These are phyloP conservation scores for Ambispora gerdemannii DNA, from an alignment of 192 early-diverging fungal genomes.

Conservation along the genomic window DNA sequence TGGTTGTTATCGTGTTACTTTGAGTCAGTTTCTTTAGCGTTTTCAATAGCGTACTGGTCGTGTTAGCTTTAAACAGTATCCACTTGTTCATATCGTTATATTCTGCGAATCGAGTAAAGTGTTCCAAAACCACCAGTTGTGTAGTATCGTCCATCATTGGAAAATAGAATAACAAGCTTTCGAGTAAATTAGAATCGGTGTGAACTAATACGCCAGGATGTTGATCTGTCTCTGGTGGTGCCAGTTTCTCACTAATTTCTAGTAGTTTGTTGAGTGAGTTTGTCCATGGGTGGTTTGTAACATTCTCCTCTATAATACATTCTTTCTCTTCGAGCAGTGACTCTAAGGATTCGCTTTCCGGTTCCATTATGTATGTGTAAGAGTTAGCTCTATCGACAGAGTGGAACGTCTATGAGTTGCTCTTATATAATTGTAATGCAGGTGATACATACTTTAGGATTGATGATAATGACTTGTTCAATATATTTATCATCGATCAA, in stretches of 20 bases:
- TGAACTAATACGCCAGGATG: not conserved
- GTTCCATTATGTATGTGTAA: too few species aligned
- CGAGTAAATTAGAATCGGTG: not conserved
- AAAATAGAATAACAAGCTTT: conserved; percentile 1
- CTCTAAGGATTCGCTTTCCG: too few species aligned
- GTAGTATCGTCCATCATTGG: conserved; percentile 11
- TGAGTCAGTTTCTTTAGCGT: not conserved
- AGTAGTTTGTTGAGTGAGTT: not conserved
- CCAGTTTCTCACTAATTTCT: not conserved
- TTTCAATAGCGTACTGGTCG: conserved; percentile 4
- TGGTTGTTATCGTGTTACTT: too few species aligned
- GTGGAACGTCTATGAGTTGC: too few species aligned
- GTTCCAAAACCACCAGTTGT: conserved; percentile 1
- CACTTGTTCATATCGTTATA: conserved; percentile 30
- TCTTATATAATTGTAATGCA: too few species aligned
- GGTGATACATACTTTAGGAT: too few species aligned
- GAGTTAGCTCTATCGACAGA: too few species aligned
- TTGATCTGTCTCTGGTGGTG: not conserved
- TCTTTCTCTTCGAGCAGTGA: too few species aligned
- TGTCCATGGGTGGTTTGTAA: not conserved
- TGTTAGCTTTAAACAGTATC: conserved; percentile 20
- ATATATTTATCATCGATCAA: too few species aligned
- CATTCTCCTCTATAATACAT: too few species aligned
- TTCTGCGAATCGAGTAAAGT: conserved; percentile 17
- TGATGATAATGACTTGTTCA: too few species aligned